Base-by-base conservation (phyloP, 179 eudicot genomes). In the Camellia oleifera region DNA sequence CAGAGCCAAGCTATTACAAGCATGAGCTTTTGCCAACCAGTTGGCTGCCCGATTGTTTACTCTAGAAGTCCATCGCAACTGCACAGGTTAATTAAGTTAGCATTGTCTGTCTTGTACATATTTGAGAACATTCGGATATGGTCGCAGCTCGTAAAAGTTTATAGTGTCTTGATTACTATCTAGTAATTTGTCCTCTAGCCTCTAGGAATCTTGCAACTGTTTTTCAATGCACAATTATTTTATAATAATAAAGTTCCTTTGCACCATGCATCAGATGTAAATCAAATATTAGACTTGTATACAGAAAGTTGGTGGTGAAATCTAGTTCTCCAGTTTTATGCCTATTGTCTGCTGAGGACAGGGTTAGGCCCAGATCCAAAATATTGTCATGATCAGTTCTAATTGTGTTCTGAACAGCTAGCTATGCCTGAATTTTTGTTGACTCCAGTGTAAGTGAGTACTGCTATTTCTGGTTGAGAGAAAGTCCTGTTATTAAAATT, bases 281-380 rank as follows among this genome's bases (percentile, higher is more conserved):
- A 71, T 71, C n/a, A n/a, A 70, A 20, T 12, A 6, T 48, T 50
- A 50, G 26, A 70, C 32, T 70, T 70, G 74, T 12, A 70, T 70
- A n/a, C 5, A 9, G 15, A 8, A 17, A 46, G 11, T 26, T 70
- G 4, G n/a, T n/a, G 6, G 56, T 68, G 14, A 42, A 42, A 44
- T 68, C 52, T 44, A 69, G 48, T 15, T 69, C 52, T 69, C 52
- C 52, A 1, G 8, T 14, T 44, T 69, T 69, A 11, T 15, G 20
- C 50, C 3, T 69, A 44, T 26, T 26, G 32, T 26, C 32, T 26
- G 32, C 52, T 40, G 3, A 17, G 73, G 26, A 45, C 54, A 44
- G 73, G 73, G 45, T 69, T 45, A 45, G 13, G 73, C 23, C 54
- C 23, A 14, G 54, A 44, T 23, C 70, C 44, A 17, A 18, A 17